phyloP scores from a whole-genome alignment of 805 yeast genomes.

The Monosporozyma servazzii region DNA sequence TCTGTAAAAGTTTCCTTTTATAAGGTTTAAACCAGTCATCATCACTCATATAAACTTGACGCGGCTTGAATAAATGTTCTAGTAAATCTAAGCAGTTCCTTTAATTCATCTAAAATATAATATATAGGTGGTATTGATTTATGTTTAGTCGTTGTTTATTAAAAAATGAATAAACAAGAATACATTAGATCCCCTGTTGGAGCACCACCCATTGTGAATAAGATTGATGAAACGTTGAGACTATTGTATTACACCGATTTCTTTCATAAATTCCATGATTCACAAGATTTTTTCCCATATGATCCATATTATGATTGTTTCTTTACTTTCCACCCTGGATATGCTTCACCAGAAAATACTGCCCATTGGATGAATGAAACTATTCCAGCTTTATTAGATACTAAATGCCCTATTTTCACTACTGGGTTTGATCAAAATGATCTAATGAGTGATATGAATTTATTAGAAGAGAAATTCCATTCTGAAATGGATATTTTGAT shows the following conservation, averaged over 20 bases:
- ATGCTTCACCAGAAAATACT: slow-evolving; percentile 69
- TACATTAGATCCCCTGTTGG: slow-evolving; percentile 44
- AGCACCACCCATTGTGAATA: slow-evolving; percentile 46
- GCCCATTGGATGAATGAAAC: slow-evolving; percentile 87
- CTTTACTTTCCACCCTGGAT: slow-evolving; percentile 92
- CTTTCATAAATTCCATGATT: slow-evolving; percentile 84
- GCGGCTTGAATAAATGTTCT: no score
- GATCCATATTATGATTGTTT: slow-evolving; percentile 93
- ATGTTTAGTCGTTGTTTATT: no score
- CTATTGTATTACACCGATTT: slow-evolving; percentile 81
- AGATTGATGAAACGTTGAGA: slow-evolving; percentile 64
- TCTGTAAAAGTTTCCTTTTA: no score
- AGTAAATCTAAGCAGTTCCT: no score
- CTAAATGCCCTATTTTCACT: slow-evolving; percentile 85
- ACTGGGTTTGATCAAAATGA: slow-evolving; percentile 84
- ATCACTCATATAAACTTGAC: no score
- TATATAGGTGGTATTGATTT: no score
- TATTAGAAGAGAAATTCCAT: slow-evolving; percentile 56
- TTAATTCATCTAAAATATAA: no score
- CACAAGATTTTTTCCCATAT: slow-evolving; percentile 93
- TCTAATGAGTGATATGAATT: slow-evolving; percentile 54
- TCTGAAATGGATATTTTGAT: slow-evolving; percentile 76
- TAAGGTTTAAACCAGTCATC: no score
- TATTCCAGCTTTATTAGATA: slow-evolving; percentile 77
- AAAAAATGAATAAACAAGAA: slow-evolving; percentile 51